Evolutionary conservation across 2,329 filamentous ascomycete genomes (phyloP).

Genomic region (Ceratocystis variospora): DNA sequence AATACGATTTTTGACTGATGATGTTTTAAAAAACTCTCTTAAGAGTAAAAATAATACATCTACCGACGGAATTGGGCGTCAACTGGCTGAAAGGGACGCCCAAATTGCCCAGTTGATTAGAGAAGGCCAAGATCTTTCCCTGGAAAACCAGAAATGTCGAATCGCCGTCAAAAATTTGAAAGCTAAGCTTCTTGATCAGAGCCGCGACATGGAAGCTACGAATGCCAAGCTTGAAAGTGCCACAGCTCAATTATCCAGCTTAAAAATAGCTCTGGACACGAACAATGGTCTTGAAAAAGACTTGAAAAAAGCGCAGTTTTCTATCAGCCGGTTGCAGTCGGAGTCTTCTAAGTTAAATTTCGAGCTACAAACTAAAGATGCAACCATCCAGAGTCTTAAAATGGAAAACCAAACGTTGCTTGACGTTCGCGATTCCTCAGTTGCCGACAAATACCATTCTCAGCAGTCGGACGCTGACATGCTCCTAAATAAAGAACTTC

Average conservation of each 20-base stretch:
- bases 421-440: conserved; percentile 51
- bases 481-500: conserved; percentile 35
- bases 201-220: conserved; percentile 49
- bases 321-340: conserved; percentile 24
- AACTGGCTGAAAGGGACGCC: conserved; percentile 77
- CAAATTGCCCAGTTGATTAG: conserved; percentile 81
- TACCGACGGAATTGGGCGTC: conserved; percentile 56
- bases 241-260: background rate
- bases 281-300: conserved; percentile 43
- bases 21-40: conserved; percentile 62
- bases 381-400: conserved; percentile 53
- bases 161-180: conserved; percentile 71
- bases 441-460: conserved; percentile 45
- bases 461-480: conserved; percentile 37
- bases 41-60: conserved; percentile 49
- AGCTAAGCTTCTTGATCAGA: conserved; percentile 48
- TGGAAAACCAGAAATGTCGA: conserved; percentile 72
- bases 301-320: conserved; percentile 20
- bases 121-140: conserved; percentile 79
- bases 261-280: conserved; percentile 31
- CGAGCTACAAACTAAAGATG: conserved; percentile 49
- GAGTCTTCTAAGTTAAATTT: conserved; percentile 45
- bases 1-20: conserved; percentile 71
- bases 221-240: conserved; percentile 29
- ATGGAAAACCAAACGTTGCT: conserved; percentile 54